Evolutionary conservation across 148 eudicot genomes (phyloP).

Genomic region (Persicaria maculosa): DNA sequence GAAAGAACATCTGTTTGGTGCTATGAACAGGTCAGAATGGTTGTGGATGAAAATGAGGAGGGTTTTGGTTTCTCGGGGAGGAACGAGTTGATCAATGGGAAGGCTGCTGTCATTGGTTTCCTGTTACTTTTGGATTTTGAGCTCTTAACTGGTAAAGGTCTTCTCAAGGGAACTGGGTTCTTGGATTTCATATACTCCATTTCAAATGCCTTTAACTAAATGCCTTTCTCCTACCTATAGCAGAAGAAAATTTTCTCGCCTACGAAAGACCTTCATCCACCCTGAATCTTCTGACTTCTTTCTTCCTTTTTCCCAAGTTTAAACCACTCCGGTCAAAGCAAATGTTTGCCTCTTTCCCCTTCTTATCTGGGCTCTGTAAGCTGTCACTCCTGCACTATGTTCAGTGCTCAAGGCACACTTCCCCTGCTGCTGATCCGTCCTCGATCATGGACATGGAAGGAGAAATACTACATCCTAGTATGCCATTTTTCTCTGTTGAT

Average conservation of each 20-base stretch:
- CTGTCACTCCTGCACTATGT: background rate
- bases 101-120: conserved; percentile 93
- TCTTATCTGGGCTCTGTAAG: background rate
- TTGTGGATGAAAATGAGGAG: conserved; percentile 62
- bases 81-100: conserved; percentile 85
- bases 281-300: conserved; percentile 9
- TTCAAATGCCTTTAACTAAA: conserved; percentile 58
- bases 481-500: conserved; percentile 7
- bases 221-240: conserved; percentile 4
- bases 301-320: background rate
- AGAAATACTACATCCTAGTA: background rate
- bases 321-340: background rate
- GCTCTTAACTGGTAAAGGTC: conserved; percentile 89
- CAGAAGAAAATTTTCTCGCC: conserved; percentile 7
- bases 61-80: conserved; percentile 78
- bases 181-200: conserved; percentile 82
- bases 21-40: conserved; percentile 67
- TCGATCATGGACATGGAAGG: conserved; percentile 2
- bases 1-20: background rate
- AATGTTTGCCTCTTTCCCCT: background rate
- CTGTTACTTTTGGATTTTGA: conserved; percentile 83
- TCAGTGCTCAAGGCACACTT: conserved; percentile 2
- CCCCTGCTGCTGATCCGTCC: background rate
- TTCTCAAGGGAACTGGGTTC: conserved; percentile 94
- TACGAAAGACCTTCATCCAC: background rate